Evolutionary conservation across 768 basidiomycete genomes (phyloP).

Genomic region (Suillus occidentalis): DNA sequence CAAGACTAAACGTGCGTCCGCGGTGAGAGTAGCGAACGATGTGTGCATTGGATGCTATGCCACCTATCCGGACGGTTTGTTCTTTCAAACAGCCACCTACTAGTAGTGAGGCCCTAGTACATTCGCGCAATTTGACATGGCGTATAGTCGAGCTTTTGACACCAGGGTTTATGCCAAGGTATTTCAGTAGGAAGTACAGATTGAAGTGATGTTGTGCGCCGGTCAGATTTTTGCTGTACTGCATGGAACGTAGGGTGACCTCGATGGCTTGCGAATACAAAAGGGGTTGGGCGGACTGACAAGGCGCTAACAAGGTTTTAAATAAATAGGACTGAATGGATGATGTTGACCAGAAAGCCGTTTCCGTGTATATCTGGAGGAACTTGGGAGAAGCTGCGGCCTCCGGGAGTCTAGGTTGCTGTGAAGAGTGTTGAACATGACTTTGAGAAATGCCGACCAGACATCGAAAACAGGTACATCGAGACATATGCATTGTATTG

Average conservation of each 20-base stretch:
- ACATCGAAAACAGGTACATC: not conserved
- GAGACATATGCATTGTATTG: not conserved
- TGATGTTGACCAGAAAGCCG: not conserved
- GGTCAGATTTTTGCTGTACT: no score
- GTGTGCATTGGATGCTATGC: no score
- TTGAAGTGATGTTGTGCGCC: no score
- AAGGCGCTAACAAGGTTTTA: not conserved
- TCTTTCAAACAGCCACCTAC: no score
- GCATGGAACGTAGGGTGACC: not conserved
- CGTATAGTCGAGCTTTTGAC: no score
- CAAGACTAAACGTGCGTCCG: constrained; percentile 67
- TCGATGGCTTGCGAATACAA: not conserved
- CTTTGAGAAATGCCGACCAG: not conserved
- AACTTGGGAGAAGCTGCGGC: no score
- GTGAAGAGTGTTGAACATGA: not conserved
- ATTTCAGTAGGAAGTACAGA: no score
- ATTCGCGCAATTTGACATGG: no score
- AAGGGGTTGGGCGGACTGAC: not conserved
- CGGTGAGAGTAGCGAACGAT: constrained; percentile 34
- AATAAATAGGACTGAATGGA: not conserved
- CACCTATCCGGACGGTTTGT: no score
- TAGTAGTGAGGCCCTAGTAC: no score
- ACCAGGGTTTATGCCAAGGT: no score
- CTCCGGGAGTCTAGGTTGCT: not conserved
- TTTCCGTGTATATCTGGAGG: no score